These are phyloP conservation scores for Penicillium polonicum DNA, from an alignment of 2,329 filamentous ascomycete genomes.

Conservation along the genomic window DNA sequence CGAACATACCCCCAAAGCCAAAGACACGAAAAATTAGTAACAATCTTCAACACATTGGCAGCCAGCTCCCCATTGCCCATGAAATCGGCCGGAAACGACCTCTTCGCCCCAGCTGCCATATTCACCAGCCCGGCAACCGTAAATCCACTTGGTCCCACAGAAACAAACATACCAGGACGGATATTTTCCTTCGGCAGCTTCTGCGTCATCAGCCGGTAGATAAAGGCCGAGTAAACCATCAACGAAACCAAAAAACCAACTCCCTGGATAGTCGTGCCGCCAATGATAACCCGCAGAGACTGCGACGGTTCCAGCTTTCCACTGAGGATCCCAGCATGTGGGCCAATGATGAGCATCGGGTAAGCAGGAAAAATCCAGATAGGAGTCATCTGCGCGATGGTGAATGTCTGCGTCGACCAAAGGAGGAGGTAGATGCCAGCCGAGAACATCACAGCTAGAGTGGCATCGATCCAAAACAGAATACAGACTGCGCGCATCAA, in stretches of 20 bases:
- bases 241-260: slow-evolving; percentile 65
- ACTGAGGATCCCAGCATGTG: slow-evolving; percentile 64
- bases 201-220: slow-evolving; percentile 85
- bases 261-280: slow-evolving; percentile 62
- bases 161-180: slow-evolving; percentile 82
- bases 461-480: slow-evolving; percentile 73
- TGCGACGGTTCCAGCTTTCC: slow-evolving; percentile 44
- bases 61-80: slow-evolving; percentile 58
- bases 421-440: slow-evolving; percentile 72
- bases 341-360: slow-evolving; percentile 72
- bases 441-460: slow-evolving; percentile 65
- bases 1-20: slow-evolving; percentile 69
- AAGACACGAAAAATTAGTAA: slow-evolving; percentile 64
- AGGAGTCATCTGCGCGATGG: slow-evolving; percentile 81
- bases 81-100: slow-evolving; percentile 52
- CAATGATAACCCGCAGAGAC: slow-evolving; percentile 58
- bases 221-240: slow-evolving; percentile 81
- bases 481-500: slow-evolving; percentile 60
- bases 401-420: slow-evolving; percentile 65
- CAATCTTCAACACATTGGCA: slow-evolving; percentile 55
- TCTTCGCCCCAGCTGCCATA: slow-evolving; percentile 55
- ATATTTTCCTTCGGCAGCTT: slow-evolving; percentile 75
- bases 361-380: slow-evolving; percentile 88
- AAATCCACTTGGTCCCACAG: slow-evolving; percentile 72
- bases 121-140: slow-evolving; percentile 61